Conservation (phyloP, 306 rosid species). For the Pueraria montana region DNA sequence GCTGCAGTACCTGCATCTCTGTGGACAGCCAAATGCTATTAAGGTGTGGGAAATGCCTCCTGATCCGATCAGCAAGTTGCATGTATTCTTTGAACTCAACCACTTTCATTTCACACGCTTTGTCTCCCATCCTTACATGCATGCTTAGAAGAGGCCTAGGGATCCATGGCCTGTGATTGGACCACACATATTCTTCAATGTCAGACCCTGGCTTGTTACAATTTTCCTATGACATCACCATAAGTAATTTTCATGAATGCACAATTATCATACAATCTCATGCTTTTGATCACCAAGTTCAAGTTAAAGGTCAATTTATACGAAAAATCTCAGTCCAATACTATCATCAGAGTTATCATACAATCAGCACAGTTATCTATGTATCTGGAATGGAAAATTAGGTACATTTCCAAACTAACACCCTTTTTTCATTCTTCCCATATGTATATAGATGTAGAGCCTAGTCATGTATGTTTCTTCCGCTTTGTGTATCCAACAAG, state of each 20-base stretch:
- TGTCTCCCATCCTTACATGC: slow-evolving; percentile 96
- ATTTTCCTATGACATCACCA: slow-evolving; percentile 53
- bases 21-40: slow-evolving; percentile 81
- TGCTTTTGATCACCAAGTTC: neutral
- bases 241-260: neutral
- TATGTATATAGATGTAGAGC: slow-evolving; percentile 9
- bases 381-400: neutral
- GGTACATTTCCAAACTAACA: neutral
- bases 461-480: neutral
- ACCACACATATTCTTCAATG: slow-evolving; percentile 82
- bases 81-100: slow-evolving; percentile 78
- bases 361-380: neutral
- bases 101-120: slow-evolving; percentile 87
- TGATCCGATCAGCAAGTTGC: slow-evolving; percentile 70
- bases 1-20: slow-evolving; percentile 79
- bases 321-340: too few relatives aligned
- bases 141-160: slow-evolving; percentile 83
- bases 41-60: slow-evolving; percentile 78
- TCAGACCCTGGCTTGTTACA: slow-evolving; percentile 44
- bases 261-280: neutral
- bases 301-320: neutral
- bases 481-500: slow-evolving; percentile 7
- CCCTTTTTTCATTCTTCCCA: neutral
- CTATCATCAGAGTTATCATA: neutral
- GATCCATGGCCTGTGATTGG: slow-evolving; percentile 78